Conservation (phyloP, 148 eudicot species). For the Rhododendron molle region DNA sequence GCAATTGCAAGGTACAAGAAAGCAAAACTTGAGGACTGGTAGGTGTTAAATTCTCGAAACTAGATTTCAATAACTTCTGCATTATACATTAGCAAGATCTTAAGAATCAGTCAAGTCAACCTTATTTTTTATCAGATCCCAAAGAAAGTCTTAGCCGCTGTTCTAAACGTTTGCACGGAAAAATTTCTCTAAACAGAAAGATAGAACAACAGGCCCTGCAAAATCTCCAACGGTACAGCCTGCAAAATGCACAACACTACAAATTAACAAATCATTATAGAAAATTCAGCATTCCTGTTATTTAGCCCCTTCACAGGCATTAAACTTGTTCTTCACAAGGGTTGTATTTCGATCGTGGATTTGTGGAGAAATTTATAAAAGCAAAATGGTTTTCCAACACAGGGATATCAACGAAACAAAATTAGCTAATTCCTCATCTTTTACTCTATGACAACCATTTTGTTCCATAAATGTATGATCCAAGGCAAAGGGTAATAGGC, state of each 20-base stretch:
- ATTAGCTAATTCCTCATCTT: background rate
- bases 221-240: slow-evolving; percentile 85
- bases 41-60: background rate
- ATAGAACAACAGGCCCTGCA: slow-evolving; percentile 64
- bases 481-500: slow-evolving; percentile 2
- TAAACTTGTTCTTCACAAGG: background rate
- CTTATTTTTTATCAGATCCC: background rate
- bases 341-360: background rate
- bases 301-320: background rate
- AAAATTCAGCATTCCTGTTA: background rate
- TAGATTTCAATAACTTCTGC: background rate
- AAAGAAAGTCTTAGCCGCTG: background rate
- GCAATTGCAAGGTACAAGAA: background rate
- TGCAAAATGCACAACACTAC: slow-evolving; percentile 20
- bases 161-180: slow-evolving; percentile 20
- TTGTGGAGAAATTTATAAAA: background rate
- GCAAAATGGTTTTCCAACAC: background rate
- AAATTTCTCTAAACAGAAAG: slow-evolving; percentile 56
- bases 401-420: background rate
- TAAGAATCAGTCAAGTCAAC: background rate
- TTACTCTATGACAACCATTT: background rate
- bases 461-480: background rate
- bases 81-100: background rate
- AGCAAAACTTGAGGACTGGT: background rate
- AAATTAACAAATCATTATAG: background rate